Conservation (phyloP, 2,329 filamentous ascomycete genomes). For the Cladosporium sp. region DNA sequence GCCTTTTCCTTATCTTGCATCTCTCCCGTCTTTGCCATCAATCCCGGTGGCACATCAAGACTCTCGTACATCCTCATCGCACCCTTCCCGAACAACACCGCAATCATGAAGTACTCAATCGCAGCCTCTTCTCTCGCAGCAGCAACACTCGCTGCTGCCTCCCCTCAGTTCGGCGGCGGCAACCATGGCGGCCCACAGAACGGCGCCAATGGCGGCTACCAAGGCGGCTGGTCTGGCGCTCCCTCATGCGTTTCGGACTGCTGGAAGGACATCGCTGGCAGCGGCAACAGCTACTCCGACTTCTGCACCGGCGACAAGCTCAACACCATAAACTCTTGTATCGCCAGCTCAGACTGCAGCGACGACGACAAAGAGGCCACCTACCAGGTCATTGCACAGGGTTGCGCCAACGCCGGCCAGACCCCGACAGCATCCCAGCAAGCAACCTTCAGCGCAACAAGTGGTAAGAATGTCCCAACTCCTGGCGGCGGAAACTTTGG, state of each 20-base stretch:
- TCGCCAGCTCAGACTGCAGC: constrained; percentile 21
- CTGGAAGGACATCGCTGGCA: constrained; percentile 14
- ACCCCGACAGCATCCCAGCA: constrained; percentile 23
- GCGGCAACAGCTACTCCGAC: constrained; percentile 15
- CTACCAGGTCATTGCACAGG: constrained; percentile 25
- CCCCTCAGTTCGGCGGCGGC: constrained; percentile 8
- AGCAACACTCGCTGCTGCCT: constrained; percentile 9
- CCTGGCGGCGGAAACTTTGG: background rate
- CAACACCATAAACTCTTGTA: constrained; percentile 22
- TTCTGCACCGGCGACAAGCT: constrained; percentile 22
- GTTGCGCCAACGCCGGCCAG: constrained; percentile 26
- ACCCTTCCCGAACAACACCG: background rate
- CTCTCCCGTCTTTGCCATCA: background rate
- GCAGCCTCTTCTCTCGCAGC: constrained; percentile 8
- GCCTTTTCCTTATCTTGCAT: background rate
- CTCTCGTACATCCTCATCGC: background rate
- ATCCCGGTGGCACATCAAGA: constrained; percentile 11
- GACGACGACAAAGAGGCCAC: constrained; percentile 22
- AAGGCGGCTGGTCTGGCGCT: constrained; percentile 5
- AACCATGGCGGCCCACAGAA: background rate
- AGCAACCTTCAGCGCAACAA: constrained; percentile 24
- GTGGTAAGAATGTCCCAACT: constrained; percentile 15
- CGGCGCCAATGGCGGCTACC: background rate
- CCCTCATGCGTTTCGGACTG: constrained; percentile 7
- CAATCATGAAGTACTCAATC: constrained; percentile 11